These are phyloP conservation scores for Pseudogymnoascus verrucosus DNA, from an alignment of 2,329 filamentous ascomycete species.

Conservation along the genomic window DNA sequence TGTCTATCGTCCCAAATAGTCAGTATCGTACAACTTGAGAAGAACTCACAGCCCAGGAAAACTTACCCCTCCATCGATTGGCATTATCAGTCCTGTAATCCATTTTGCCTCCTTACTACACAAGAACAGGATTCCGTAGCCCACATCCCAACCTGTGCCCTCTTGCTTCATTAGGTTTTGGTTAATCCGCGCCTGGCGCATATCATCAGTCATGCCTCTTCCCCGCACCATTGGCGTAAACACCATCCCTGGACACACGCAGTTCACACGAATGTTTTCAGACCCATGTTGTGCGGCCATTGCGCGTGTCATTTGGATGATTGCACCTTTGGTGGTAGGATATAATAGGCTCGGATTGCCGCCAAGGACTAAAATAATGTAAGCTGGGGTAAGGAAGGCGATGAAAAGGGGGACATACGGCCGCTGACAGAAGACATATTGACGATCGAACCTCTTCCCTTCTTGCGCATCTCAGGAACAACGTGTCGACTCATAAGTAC, in stretches of 20 bases:
- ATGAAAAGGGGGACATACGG: slow-evolving; percentile 14
- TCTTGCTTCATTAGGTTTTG: slow-evolving; percentile 47
- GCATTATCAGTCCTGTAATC: slow-evolving; percentile 41
- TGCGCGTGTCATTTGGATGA: slow-evolving; percentile 48
- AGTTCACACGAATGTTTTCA: slow-evolving; percentile 45
- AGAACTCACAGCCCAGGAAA: not conserved
- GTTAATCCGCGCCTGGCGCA: slow-evolving; percentile 30
- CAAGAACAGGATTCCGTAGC: slow-evolving; percentile 42
- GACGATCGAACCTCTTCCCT: slow-evolving; percentile 33
- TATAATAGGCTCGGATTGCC: slow-evolving; percentile 39
- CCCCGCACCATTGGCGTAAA: slow-evolving; percentile 38
- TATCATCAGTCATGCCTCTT: slow-evolving; percentile 34
- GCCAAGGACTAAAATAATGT: slow-evolving; percentile 23
- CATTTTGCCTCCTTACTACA: slow-evolving; percentile 43
- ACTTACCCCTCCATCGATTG: slow-evolving; percentile 38
- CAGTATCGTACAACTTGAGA: not conserved
- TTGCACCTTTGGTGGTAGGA: slow-evolving; percentile 40
- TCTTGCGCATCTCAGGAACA: slow-evolving; percentile 50
- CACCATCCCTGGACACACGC: slow-evolving; percentile 47
- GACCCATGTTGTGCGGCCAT: slow-evolving; percentile 47
- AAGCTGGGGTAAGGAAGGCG: not conserved
- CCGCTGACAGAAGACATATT: slow-evolving; percentile 31
- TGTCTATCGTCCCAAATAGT: slow-evolving; percentile 14
- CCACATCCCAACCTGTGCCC: slow-evolving; percentile 47
- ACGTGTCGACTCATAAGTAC: slow-evolving; percentile 54